phyloP scores from a whole-genome alignment of 257 asterid genomes.

The Ophiorrhiza pumila region DNA sequence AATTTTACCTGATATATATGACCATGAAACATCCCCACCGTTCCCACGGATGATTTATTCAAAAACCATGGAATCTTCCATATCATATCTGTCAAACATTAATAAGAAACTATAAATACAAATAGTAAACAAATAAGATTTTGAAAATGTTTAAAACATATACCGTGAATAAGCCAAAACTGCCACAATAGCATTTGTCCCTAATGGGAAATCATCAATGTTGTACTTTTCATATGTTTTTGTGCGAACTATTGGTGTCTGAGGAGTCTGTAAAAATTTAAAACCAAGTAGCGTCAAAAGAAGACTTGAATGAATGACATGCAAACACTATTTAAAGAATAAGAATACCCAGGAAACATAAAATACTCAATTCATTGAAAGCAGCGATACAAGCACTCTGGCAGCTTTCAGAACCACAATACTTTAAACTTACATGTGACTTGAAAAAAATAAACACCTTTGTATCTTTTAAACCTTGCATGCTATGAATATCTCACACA shows the following conservation, averaged over 20 bases:
- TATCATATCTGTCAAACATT: slow-evolving; percentile 66
- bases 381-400: not conserved
- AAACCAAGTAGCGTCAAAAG: not conserved
- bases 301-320: slow-evolving; percentile 11
- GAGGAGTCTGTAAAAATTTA: slow-evolving; percentile 73
- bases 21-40: slow-evolving; percentile 92
- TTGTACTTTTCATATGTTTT: slow-evolving; percentile 74
- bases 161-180: slow-evolving; percentile 99
- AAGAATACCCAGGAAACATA: not conserved
- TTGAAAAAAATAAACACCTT: not conserved
- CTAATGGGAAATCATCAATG: slow-evolving; percentile 84
- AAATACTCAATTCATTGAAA: not conserved
- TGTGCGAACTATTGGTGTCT: slow-evolving; percentile 96
- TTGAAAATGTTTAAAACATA: slow-evolving; percentile 9
- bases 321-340: slow-evolving; percentile 2
- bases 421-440: not conserved
- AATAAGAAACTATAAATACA: slow-evolving; percentile 23
- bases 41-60: slow-evolving; percentile 91
- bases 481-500: not conserved
- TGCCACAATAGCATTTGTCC: slow-evolving; percentile 97
- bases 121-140: slow-evolving; percentile 1
- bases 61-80: slow-evolving; percentile 99
- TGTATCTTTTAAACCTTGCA: not conserved
- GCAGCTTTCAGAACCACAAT: not conserved
- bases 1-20: slow-evolving; percentile 76